Percentiles rank a stretch among this genome's conserved stretches.
Conservation (phyloP, 805 yeast genomes). For the Lachancea sp. region DNA sequence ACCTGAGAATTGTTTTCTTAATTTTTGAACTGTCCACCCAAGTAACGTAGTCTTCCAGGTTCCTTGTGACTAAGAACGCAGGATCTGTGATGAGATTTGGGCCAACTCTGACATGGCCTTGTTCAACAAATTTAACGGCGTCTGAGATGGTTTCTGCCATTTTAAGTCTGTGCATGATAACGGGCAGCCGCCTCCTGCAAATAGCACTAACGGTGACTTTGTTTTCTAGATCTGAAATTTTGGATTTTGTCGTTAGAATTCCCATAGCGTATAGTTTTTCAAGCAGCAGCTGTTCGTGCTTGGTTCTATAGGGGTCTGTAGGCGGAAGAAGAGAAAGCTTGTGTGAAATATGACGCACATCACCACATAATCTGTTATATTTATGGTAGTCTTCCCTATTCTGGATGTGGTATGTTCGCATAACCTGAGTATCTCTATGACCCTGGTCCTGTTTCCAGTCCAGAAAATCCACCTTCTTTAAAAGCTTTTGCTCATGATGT, state of each 20-base stretch:
- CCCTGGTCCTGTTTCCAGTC: conserved; percentile 97
- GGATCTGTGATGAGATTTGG: conserved; percentile 95
- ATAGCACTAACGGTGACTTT: conserved; percentile 87
- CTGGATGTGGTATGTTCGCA: conserved; percentile 89
- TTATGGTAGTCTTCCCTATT: conserved; percentile 94
- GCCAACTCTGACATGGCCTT: conserved; percentile 96
- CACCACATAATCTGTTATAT: conserved; percentile 90
- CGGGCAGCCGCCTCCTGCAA: conserved; percentile 88
- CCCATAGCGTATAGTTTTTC: conserved; percentile 91
- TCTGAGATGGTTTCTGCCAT: conserved; percentile 89
- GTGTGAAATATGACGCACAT: conserved; percentile 79
- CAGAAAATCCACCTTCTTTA: conserved; percentile 91
- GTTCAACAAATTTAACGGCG: conserved; percentile 89
- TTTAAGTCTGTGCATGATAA: conserved; percentile 86
- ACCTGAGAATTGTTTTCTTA: conserved; percentile 79
- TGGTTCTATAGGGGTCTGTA: conserved; percentile 76
- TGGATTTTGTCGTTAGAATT: conserved; percentile 75
- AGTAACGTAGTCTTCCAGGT: conserved; percentile 91
- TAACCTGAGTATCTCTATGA: conserved; percentile 93
- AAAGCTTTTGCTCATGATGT: conserved; percentile 90
- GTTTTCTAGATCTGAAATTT: conserved; percentile 87
- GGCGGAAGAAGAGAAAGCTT: conserved; percentile 80
- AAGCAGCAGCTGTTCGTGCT: conserved; percentile 80
- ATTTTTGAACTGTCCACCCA: conserved; percentile 98
- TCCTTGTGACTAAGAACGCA: conserved; percentile 86